These are phyloP conservation scores for Pleurotus citrinopileatus DNA, from an alignment of 768 basidiomycete species.

Conservation along the genomic window DNA sequence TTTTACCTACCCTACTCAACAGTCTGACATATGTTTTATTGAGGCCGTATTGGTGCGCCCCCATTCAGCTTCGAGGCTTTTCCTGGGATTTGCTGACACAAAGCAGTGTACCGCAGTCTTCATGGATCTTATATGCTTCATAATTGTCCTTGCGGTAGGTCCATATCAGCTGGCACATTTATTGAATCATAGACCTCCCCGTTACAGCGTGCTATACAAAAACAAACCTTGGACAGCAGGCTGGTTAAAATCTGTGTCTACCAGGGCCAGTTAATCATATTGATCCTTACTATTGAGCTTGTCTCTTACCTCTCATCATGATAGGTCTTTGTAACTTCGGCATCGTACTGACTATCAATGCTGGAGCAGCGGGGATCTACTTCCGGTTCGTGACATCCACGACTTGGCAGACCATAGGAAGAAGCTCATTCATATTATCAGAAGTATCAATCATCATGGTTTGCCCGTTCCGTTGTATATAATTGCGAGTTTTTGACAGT, in stretches of 20 bases:
- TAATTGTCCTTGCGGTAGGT: slow-evolving; percentile 16
- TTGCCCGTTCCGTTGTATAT: no score
- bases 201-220: slow-evolving; percentile 20
- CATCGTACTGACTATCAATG: slow-evolving; percentile 16
- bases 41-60: not conserved
- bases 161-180: not conserved
- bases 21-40: no score
- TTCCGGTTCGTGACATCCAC: slow-evolving; percentile 16
- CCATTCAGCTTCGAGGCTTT: not conserved
- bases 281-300: not conserved
- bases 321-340: slow-evolving; percentile 17
- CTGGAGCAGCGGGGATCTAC: slow-evolving; percentile 14
- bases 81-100: not conserved
- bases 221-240: slow-evolving; percentile 17
- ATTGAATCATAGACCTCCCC: not conserved
- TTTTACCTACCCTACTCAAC: no score
- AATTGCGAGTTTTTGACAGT: no score
- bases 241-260: slow-evolving; percentile 19
- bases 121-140: slow-evolving; percentile 18
- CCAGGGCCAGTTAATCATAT: slow-evolving; percentile 15
- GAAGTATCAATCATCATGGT: not conserved
- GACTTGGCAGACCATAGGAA: no score
- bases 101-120: slow-evolving; percentile 16
- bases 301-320: not conserved
- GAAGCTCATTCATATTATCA: no score